Evolutionary conservation across 108 stramenopile species (phyloP).

Genomic region (Nitzschia sp.): DNA sequence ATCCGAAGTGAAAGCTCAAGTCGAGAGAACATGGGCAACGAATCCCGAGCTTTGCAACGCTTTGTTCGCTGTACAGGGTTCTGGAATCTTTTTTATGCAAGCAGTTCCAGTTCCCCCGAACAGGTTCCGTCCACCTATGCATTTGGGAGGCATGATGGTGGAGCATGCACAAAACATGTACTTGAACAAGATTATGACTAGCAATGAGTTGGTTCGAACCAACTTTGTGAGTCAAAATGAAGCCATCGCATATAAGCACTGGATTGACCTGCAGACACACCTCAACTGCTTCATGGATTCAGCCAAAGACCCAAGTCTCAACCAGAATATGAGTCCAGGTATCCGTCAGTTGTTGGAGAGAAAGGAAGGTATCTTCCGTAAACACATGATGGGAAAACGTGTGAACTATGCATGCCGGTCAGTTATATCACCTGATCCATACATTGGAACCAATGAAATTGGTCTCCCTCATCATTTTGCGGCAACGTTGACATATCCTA

Average conservation of each 20-base stretch:
- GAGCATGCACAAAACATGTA: slow-evolving; percentile 96
- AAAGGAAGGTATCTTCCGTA: slow-evolving; percentile 98
- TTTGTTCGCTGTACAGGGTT: slow-evolving; percentile 81
- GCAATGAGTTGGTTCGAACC: slow-evolving; percentile 67
- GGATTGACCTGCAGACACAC: slow-evolving; percentile 94
- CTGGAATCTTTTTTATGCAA: slow-evolving; percentile 84
- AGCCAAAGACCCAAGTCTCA: slow-evolving; percentile 84
- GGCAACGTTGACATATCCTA: slow-evolving; percentile 89
- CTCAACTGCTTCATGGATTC: slow-evolving; percentile 96
- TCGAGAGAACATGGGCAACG: slow-evolving; percentile 83
- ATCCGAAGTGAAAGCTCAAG: slow-evolving; percentile 90
- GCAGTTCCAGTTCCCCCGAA: slow-evolving; percentile 91
- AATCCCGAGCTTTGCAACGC: slow-evolving; percentile 59
- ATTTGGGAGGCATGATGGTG: slow-evolving; percentile 82
- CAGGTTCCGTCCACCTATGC: slow-evolving; percentile 94
- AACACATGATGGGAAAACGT: slow-evolving; percentile 99
- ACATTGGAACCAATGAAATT: slow-evolving; percentile 96
- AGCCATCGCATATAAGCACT: slow-evolving; percentile 50
- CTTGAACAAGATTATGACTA: slow-evolving; percentile 77
- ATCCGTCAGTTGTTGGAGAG: slow-evolving; percentile 95
- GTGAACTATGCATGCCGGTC: slow-evolving; percentile 97
- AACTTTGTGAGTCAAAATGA: slow-evolving; percentile 57
- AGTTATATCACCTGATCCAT: slow-evolving; percentile 97
- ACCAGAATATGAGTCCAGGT: slow-evolving; percentile 58
- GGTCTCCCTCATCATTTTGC: slow-evolving; percentile 98